Evolutionary conservation across 169 alveolate genomes (phyloP).

Genomic region (Plasmodium fragile): DNA sequence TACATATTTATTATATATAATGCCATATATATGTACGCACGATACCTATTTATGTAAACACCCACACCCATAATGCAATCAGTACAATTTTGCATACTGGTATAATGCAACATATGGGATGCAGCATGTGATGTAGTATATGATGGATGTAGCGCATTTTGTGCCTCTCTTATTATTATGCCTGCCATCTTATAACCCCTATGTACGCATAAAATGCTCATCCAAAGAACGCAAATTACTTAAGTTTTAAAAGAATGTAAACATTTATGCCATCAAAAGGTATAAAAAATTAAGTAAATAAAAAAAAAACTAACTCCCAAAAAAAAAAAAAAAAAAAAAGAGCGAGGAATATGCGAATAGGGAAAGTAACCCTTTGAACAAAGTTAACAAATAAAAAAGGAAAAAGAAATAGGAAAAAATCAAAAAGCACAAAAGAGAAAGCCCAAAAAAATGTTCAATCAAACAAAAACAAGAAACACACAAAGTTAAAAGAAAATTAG

Average conservation of each 20-base stretch:
- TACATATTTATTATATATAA: neutral
- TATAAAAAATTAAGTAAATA: neutral
- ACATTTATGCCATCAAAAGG: neutral
- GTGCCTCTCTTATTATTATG: neutral
- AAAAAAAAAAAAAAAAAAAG: neutral
- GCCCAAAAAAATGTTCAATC: slow-evolving; percentile 34
- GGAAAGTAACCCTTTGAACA: slow-evolving; percentile 12
- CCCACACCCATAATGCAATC: neutral
- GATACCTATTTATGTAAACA: neutral
- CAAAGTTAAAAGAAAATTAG: slow-evolving; percentile 11
- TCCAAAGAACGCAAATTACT: neutral
- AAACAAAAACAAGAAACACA: slow-evolving; percentile 32
- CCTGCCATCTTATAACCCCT: neutral
- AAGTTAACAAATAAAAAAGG: neutral
- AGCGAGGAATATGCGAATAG: neutral
- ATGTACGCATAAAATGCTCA: neutral
- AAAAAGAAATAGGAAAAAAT: slow-evolving; percentile 8
- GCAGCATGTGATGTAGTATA: neutral
- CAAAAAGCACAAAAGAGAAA: too few relatives aligned
- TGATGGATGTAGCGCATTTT: neutral
- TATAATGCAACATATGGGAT: neutral
- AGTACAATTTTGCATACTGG: slow-evolving; percentile 6
- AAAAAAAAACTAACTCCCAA: neutral
- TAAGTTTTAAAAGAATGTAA: neutral
- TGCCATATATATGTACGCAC: neutral